These are phyloP conservation scores for Sordaria brevicollis DNA, from an alignment of 495 filamentous ascomycete genomes.

Conservation along the genomic window DNA sequence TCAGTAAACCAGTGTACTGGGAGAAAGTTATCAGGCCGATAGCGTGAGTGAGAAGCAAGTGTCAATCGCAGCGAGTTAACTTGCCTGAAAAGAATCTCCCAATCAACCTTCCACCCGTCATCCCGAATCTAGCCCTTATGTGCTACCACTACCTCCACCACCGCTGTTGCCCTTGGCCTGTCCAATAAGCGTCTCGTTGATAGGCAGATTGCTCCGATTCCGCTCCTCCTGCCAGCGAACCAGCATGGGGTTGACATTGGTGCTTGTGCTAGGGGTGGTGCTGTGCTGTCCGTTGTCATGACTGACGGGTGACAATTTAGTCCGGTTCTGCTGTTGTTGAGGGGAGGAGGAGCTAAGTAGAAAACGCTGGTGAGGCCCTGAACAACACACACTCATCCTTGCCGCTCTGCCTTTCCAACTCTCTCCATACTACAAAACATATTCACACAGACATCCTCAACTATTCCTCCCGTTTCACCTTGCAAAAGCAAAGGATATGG, in stretches of 20 bases:
- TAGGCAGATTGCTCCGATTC: constrained; percentile 25
- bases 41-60: neutral
- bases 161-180: neutral
- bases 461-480: neutral
- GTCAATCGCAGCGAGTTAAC: neutral
- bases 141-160: neutral
- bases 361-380: neutral
- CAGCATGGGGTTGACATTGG: constrained; percentile 20
- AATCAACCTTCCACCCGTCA: neutral
- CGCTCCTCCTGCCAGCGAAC: constrained; percentile 26
- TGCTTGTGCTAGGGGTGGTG: neutral
- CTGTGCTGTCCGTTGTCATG: neutral
- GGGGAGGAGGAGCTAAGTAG: neutral
- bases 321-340: neutral
- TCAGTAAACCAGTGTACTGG: neutral
- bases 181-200: constrained; percentile 23
- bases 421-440: neutral
- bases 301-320: neutral
- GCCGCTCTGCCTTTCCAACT: neutral
- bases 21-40: too few relatives aligned
- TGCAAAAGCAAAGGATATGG: neutral
- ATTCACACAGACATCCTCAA: neutral
- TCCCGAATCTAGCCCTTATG: neutral
- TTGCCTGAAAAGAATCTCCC: neutral
- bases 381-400: neutral